These are phyloP conservation scores for Leccinum fibrillosum DNA, from an alignment of 768 basidiomycete genomes.

Conservation along the genomic window DNA sequence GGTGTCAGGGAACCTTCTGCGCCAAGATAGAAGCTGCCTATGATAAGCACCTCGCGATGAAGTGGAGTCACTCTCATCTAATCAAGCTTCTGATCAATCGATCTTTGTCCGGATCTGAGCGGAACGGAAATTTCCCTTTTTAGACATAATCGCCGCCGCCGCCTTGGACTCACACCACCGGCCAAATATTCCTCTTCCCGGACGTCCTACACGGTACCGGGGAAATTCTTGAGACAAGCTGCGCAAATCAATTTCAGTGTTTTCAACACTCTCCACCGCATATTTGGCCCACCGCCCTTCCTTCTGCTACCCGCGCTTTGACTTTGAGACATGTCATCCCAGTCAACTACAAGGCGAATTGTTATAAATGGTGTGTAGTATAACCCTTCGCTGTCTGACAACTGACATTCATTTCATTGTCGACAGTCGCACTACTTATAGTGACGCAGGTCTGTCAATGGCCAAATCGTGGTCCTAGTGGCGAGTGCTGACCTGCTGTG, in stretches of 20 bases:
- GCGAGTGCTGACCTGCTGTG: not conserved
- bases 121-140: not conserved
- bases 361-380: constrained; percentile 41
- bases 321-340: constrained; percentile 20
- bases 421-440: constrained; percentile 48
- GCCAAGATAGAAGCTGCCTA: too few species aligned
- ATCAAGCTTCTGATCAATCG: too few species aligned
- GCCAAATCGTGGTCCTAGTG: not conserved
- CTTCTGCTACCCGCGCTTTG: not conserved
- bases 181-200: not conserved
- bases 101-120: not conserved
- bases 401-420: constrained; percentile 7
- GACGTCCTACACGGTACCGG: not conserved
- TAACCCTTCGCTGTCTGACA: not conserved
- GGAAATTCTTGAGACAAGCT: not conserved
- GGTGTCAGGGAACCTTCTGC: too few species aligned
- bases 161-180: not conserved
- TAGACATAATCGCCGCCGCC: too few species aligned
- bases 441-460: constrained; percentile 45
- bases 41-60: too few species aligned
- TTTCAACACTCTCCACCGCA: not conserved
- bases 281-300: not conserved
- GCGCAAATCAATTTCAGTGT: not conserved
- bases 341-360: constrained; percentile 40
- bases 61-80: too few species aligned